A percentile compares a stretch with the other conserved stretches of the same genome.
Evolutionary conservation across 257 asterid species (phyloP).

Genomic region (Nicotiana noctiflora): DNA sequence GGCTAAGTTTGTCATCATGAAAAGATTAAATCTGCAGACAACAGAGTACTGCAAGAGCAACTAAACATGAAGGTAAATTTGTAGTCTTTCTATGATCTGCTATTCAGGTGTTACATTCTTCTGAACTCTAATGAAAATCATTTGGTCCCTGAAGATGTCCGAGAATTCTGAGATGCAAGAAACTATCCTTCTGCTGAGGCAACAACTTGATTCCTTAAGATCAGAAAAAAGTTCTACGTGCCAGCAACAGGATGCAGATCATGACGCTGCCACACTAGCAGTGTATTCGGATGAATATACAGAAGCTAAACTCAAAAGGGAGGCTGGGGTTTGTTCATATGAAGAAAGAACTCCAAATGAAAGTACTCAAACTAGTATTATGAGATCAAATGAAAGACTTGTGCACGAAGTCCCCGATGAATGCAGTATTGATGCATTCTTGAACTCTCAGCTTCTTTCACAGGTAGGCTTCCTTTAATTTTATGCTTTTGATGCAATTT

Average conservation of each 20-base stretch:
- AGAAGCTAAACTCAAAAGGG: constrained; percentile 22
- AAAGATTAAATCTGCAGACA: constrained; percentile 78
- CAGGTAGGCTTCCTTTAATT: constrained; percentile 32
- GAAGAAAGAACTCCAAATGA: constrained; percentile 39
- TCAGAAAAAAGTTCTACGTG: constrained; percentile 30
- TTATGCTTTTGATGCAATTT: neutral
- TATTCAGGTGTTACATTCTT: constrained; percentile 10
- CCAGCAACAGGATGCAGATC: constrained; percentile 11
- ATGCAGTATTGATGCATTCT: constrained; percentile 29
- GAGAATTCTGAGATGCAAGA: constrained; percentile 68
- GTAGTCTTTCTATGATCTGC: neutral
- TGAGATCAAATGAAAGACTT: constrained; percentile 38
- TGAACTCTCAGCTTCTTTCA: constrained; percentile 45
- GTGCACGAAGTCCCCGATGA: constrained; percentile 30
- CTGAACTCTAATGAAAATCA: constrained; percentile 6
- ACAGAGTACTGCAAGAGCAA: constrained; percentile 88
- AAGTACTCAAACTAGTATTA: constrained; percentile 47
- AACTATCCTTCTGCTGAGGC: constrained; percentile 44
- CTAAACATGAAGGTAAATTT: constrained; percentile 54
- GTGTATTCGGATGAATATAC: constrained; percentile 30
- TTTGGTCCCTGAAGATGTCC: constrained; percentile 27
- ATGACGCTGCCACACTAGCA: constrained; percentile 22
- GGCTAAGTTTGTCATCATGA: constrained; percentile 11
- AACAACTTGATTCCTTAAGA: constrained; percentile 42
- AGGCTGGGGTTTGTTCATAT: constrained; percentile 22